Evolutionary conservation across 2,329 filamentous ascomycete genomes (phyloP).

Genomic region (Dryadomyces sulphureus): DNA sequence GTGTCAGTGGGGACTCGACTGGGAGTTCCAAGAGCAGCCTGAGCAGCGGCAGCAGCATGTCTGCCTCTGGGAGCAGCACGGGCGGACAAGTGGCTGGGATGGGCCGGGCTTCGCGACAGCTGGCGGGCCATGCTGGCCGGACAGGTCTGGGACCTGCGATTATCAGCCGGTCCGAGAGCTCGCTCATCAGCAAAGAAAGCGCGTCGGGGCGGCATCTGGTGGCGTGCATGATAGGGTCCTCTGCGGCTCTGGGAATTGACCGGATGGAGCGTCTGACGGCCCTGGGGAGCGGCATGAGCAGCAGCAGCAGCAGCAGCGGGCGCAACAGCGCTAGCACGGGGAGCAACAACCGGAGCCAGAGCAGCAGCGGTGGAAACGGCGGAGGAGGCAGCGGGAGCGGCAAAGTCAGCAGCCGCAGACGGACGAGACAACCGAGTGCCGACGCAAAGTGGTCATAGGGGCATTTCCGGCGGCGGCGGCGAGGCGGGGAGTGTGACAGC

Average conservation of each 20-base stretch:
- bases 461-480: slow-evolving; percentile 1
- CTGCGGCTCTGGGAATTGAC: background rate
- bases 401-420: slow-evolving; percentile 4
- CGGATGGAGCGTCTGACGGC: slow-evolving; percentile 6
- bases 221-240: background rate
- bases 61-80: background rate
- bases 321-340: background rate
- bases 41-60: slow-evolving; percentile 5
- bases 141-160: slow-evolving; percentile 14
- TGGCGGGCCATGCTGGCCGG: slow-evolving; percentile 13
- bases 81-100: slow-evolving; percentile 4
- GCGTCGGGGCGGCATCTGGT: slow-evolving; percentile 5
- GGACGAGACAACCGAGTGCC: slow-evolving; percentile 8
- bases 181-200: slow-evolving; percentile 15
- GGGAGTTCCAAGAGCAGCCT: slow-evolving; percentile 9
- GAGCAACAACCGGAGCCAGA: background rate
- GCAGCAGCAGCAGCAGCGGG: background rate
- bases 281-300: slow-evolving; percentile 5
- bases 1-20: slow-evolving; percentile 18
- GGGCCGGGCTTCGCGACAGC: slow-evolving; percentile 17
- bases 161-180: slow-evolving; percentile 13
- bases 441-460: slow-evolving; percentile 12
- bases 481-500: background rate
- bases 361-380: background rate
- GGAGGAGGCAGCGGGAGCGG: background rate